Conservation (phyloP, 2,329 filamentous ascomycete species). For the Akanthomyces lecanii region DNA sequence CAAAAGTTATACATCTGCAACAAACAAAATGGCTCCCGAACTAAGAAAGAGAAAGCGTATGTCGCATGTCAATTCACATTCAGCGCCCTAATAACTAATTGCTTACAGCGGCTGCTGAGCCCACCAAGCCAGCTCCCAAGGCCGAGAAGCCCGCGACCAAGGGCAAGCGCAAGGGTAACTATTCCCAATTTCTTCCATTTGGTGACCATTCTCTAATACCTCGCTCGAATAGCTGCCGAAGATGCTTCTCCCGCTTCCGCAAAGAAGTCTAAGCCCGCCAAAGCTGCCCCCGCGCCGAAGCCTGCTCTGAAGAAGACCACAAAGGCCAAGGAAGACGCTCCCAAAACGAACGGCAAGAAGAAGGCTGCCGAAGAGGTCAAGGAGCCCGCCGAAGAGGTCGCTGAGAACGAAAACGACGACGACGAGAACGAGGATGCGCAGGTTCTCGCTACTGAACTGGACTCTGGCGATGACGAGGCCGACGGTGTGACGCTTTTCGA, state of each 20-base stretch:
- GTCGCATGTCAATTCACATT: background rate
- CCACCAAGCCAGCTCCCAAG: slow-evolving; percentile 16
- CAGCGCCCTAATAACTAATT: background rate
- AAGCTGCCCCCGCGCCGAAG: slow-evolving; percentile 23
- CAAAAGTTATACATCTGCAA: slow-evolving; percentile 19
- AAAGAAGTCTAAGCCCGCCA: slow-evolving; percentile 37
- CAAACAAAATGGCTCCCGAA: slow-evolving; percentile 42
- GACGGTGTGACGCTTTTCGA: slow-evolving; percentile 38
- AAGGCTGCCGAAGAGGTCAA: slow-evolving; percentile 24
- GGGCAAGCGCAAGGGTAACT: slow-evolving; percentile 33
- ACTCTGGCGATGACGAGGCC: slow-evolving; percentile 40
- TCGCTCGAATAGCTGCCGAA: slow-evolving; percentile 33
- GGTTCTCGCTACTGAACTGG: slow-evolving; percentile 41
- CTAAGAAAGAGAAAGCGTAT: slow-evolving; percentile 34
- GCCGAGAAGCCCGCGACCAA: slow-evolving; percentile 34
- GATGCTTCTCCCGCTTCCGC: slow-evolving; percentile 40
- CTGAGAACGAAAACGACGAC: slow-evolving; percentile 24
- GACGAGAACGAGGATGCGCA: slow-evolving; percentile 39
- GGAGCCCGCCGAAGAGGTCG: slow-evolving; percentile 22
- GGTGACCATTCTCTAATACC: slow-evolving; percentile 23
- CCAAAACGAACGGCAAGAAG: slow-evolving; percentile 23
- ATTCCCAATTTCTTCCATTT: slow-evolving; percentile 26
- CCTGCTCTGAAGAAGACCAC: slow-evolving; percentile 31
- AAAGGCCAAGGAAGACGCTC: slow-evolving; percentile 24
- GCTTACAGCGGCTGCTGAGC: slow-evolving; percentile 26